These are phyloP conservation scores for Claviceps citrina DNA, from an alignment of 2,329 filamentous ascomycete genomes.

Conservation along the genomic window DNA sequence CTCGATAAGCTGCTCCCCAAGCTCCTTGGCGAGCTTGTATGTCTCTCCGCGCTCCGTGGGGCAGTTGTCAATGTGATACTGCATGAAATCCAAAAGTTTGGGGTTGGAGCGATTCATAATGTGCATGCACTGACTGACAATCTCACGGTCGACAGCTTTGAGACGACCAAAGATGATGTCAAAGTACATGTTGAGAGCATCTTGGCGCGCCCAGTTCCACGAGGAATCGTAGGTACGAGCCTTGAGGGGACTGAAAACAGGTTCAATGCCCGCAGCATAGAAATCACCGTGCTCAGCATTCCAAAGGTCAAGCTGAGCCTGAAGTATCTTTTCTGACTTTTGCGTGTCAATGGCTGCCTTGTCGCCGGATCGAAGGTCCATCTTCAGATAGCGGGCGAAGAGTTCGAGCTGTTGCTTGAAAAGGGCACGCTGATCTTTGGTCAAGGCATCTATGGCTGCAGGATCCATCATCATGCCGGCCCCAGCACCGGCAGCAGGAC, in stretches of 20 bases:
- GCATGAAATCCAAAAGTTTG: constrained; percentile 93
- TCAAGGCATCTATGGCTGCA: constrained; percentile 87
- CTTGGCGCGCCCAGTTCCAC: constrained; percentile 98
- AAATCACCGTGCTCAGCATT: constrained; percentile 89
- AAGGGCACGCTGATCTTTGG: constrained; percentile 85
- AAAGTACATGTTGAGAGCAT: constrained; percentile 96
- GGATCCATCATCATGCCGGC: constrained; percentile 99
- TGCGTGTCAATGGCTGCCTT: constrained; percentile 78
- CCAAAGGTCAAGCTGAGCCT: constrained; percentile 91
- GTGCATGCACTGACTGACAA: constrained; percentile 94
- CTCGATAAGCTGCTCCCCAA: constrained; percentile 84
- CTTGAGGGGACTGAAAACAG: constrained; percentile 84
- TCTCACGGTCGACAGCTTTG: constrained; percentile 86
- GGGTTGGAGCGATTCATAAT: constrained; percentile 99
- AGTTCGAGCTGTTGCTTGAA: constrained; percentile 98
- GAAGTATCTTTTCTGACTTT: constrained; percentile 72
- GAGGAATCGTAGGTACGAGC: constrained; percentile 94
- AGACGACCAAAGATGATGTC: constrained; percentile 96
- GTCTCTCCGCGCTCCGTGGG: constrained; percentile 93
- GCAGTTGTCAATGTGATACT: constrained; percentile 98
- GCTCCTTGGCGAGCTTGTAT: constrained; percentile 91
- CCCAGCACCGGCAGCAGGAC: constrained; percentile 51
- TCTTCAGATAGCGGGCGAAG: constrained; percentile 88
- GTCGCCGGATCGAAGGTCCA: constrained; percentile 91
- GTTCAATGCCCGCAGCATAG: constrained; percentile 87